Evolutionary conservation across 139 green algal species (phyloP).

Genomic region (Nannochloris sp.): DNA sequence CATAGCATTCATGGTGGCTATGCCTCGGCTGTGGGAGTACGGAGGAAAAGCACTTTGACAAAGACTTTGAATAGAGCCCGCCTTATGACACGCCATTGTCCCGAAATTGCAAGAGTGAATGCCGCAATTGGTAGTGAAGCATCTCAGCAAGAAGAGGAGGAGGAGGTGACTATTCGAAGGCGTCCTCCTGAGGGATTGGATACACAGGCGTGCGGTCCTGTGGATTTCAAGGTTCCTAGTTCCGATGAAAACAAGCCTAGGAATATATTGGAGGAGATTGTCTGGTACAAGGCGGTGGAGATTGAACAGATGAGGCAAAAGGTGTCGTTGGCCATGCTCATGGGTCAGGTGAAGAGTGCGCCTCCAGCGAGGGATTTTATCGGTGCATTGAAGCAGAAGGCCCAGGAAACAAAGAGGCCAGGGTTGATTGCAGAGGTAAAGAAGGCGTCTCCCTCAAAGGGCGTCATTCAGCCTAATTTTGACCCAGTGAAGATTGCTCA

Average conservation of each 20-base stretch:
- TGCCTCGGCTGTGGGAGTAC: too few species aligned
- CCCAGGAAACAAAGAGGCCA: conserved; percentile 56
- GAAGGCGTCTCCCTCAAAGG: conserved; percentile 92
- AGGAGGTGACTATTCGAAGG: conserved; percentile 59
- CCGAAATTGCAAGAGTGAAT: neutral
- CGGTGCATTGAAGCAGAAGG: conserved; percentile 43
- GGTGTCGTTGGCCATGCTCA: conserved; percentile 45
- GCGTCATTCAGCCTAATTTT: conserved; percentile 94
- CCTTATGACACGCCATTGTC: too few species aligned
- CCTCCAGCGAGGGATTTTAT: conserved; percentile 79
- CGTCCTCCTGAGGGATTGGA: conserved; percentile 56
- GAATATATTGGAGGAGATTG: conserved; percentile 99
- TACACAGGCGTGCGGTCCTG: conserved; percentile 52
- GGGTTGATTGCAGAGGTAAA: conserved; percentile 95
- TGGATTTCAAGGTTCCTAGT: conserved; percentile 59
- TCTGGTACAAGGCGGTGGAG: conserved; percentile 90
- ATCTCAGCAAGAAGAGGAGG: conserved; percentile 4
- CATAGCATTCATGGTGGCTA: too few species aligned
- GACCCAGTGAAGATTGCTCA: conserved; percentile 80
- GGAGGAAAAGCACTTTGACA: too few species aligned
- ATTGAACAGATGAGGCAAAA: conserved; percentile 47
- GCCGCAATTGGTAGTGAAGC: neutral
- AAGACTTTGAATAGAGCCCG: too few species aligned
- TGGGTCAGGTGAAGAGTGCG: conserved; percentile 33
- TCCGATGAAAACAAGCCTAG: conserved; percentile 76